Conservation (phyloP, 345 rosid genomes). For the Populus euphratica region DNA sequence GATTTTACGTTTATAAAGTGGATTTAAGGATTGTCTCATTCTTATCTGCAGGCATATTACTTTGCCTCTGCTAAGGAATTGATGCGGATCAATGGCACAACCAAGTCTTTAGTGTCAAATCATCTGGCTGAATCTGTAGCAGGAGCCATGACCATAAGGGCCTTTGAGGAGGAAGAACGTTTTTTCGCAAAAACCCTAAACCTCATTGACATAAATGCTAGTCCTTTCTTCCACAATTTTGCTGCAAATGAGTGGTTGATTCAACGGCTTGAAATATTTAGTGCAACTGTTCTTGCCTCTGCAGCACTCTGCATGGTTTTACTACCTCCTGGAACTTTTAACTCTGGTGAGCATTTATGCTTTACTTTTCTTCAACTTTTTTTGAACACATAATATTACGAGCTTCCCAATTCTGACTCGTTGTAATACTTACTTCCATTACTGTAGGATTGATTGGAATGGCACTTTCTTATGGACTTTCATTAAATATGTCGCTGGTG, state of each 20-base stretch:
- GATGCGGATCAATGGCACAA: conserved; percentile 87
- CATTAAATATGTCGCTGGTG: conserved; percentile 71
- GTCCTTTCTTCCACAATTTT: conserved; percentile 87
- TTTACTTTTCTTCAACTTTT: neutral
- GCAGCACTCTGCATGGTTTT: conserved; percentile 90
- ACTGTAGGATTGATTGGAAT: conserved; percentile 87
- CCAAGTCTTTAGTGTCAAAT: conserved; percentile 86
- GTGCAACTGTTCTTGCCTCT: conserved; percentile 72
- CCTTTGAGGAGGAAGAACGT: conserved; percentile 82
- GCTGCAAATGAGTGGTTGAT: conserved; percentile 93
- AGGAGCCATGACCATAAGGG: conserved; percentile 83
- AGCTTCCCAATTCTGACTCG: neutral
- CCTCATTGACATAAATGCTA: conserved; percentile 75
- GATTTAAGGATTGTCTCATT: neutral
- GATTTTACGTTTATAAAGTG: too few species aligned
- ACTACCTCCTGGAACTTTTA: conserved; percentile 90
- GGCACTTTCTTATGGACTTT: conserved; percentile 97
- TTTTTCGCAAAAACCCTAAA: conserved; percentile 68
- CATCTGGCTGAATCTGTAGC: conserved; percentile 92
- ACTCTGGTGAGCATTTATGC: conserved; percentile 54
- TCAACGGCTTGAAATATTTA: conserved; percentile 70
- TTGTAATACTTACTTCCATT: neutral
- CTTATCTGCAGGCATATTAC: conserved; percentile 59
- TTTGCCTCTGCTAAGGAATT: conserved; percentile 79
- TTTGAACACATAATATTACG: neutral